Conservation (phyloP, 139 green algal genomes). For the Desmodesmus armatus region DNA sequence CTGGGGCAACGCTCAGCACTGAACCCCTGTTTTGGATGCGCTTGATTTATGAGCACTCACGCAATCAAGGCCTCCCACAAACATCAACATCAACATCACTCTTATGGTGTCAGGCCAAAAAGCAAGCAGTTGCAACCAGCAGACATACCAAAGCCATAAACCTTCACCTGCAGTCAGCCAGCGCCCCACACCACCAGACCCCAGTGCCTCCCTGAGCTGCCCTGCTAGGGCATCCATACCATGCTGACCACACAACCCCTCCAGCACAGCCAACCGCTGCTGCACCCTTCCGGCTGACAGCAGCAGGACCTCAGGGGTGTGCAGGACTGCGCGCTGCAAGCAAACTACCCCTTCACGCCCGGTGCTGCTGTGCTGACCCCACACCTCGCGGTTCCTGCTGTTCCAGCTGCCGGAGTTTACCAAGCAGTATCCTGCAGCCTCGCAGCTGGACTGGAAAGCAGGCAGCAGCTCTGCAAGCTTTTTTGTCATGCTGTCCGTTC, state of each 20-base stretch:
- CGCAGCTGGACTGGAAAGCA: neutral
- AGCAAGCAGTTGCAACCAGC: neutral
- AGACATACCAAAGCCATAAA: too few species aligned
- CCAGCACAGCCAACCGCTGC: constrained; percentile 26
- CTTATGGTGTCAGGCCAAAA: neutral
- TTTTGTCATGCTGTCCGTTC: neutral
- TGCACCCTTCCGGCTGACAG: neutral
- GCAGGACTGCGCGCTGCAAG: constrained; percentile 21
- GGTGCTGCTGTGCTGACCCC: neutral
- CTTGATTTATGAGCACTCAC: too few species aligned
- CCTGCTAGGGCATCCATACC: neutral
- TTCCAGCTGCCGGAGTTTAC: neutral
- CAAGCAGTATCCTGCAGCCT: neutral
- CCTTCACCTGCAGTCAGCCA: constrained; percentile 34
- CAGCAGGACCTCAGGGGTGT: neutral
- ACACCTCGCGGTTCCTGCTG: neutral
- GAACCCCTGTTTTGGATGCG: too few species aligned
- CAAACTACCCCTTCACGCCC: neutral
- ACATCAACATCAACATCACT: too few species aligned
- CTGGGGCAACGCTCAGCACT: too few species aligned
- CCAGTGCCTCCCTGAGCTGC: neutral
- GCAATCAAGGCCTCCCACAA: too few species aligned
- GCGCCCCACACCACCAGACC: neutral
- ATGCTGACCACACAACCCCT: neutral
- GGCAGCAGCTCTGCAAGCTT: neutral